These are phyloP conservation scores for Ascochyta koolunga DNA, from an alignment of 2,329 filamentous ascomycete species.

Conservation along the genomic window DNA sequence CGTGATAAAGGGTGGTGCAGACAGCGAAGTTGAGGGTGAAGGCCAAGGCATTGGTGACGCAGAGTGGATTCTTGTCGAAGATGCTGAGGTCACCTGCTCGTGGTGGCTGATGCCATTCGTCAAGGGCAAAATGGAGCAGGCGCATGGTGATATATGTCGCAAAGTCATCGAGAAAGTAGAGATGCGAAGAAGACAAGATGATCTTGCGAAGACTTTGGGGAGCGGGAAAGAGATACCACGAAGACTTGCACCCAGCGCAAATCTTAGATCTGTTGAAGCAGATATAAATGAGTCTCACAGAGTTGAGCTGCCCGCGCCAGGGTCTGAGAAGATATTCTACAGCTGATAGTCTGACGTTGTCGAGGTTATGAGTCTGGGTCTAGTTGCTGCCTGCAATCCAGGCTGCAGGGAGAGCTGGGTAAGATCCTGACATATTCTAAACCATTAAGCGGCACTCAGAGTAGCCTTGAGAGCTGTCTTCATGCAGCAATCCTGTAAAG, in stretches of 20 bases:
- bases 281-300: conserved; percentile 23
- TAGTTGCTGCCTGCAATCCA: not conserved
- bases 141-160: conserved; percentile 40
- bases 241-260: not conserved
- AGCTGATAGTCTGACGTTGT: not conserved
- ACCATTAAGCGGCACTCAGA: too few relatives aligned
- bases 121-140: conserved; percentile 40
- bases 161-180: conserved; percentile 44
- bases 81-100: conserved; percentile 41
- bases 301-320: conserved; percentile 7
- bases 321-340: conserved; percentile 35
- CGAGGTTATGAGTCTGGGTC: not conserved
- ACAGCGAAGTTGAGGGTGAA: conserved; percentile 39
- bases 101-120: conserved; percentile 48
- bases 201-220: conserved; percentile 22
- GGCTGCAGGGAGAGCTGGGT: not conserved
- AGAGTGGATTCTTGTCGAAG: conserved; percentile 43
- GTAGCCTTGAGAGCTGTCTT: too few relatives aligned
- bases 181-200: conserved; percentile 28
- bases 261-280: conserved; percentile 5
- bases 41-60: conserved; percentile 41
- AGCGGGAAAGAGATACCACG: conserved; percentile 19
- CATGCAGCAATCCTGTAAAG: too few relatives aligned
- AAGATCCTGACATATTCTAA: too few relatives aligned
- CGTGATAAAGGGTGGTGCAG: conserved; percentile 34